phyloP scores from a whole-genome alignment of 2,329 filamentous ascomycete genomes.

The Pyrenophora graminea region DNA sequence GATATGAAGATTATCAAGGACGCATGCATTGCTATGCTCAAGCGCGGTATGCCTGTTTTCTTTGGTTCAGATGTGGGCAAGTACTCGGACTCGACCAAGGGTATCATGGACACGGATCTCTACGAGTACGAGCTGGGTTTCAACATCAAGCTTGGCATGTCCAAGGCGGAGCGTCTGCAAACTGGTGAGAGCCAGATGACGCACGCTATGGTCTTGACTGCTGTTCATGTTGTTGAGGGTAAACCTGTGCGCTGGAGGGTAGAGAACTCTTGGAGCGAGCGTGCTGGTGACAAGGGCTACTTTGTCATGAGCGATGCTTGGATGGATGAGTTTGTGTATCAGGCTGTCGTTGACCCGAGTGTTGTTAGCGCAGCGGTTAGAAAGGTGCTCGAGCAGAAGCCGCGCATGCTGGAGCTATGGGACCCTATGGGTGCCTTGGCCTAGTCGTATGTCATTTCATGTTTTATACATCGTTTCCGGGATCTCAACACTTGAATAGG shows the following conservation, averaged over 20 bases:
- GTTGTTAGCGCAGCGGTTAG: conserved; percentile 63
- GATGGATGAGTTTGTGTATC: conserved; percentile 74
- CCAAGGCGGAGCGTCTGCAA: conserved; percentile 73
- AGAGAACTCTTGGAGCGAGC: conserved; percentile 81
- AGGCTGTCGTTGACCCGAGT: conserved; percentile 78
- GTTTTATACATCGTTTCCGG: too few relatives aligned
- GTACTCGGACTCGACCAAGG: conserved; percentile 68
- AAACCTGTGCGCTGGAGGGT: conserved; percentile 79
- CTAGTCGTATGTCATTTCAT: conserved; percentile 5
- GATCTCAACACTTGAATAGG: too few relatives aligned
- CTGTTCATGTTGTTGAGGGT: conserved; percentile 73
- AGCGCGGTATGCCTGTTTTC: conserved; percentile 79
- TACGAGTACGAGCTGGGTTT: conserved; percentile 85
- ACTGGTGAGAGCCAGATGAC: conserved; percentile 84
- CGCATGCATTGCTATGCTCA: conserved; percentile 76
- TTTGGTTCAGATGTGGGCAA: conserved; percentile 89
- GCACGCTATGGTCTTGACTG: conserved; percentile 89
- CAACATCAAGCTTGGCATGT: conserved; percentile 72
- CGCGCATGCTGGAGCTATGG: conserved; percentile 68
- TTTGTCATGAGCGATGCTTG: conserved; percentile 83
- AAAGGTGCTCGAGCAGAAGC: conserved; percentile 71
- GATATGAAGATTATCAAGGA: conserved; percentile 72
- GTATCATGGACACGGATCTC: conserved; percentile 79
- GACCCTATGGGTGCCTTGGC: conserved; percentile 79
- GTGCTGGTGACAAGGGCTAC: conserved; percentile 75